Base-by-base conservation (phyloP, 495 filamentous ascomycete genomes). In the Aspergillus sclerotiicarbonarius region DNA sequence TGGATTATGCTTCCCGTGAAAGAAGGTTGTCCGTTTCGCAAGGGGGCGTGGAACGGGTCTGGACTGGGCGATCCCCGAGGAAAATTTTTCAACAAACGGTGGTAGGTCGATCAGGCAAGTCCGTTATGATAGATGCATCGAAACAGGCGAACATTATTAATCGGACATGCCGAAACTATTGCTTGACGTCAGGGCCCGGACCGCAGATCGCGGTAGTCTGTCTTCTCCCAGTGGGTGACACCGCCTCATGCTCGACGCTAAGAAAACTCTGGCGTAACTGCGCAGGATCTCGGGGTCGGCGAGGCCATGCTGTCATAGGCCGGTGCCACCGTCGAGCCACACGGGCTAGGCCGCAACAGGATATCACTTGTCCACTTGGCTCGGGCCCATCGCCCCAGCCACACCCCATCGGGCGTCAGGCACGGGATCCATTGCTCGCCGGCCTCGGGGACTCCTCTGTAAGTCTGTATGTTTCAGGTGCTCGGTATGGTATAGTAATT, bases 141-240 rank as follows among this genome's bases (percentile, higher is more conserved):
- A 47, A 35, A 41, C 41, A 30, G 33, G 44, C 31, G 16, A 18
- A 6, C 21, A 41, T 31, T 54, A 30, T 30, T 32, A 37, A 20
- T 55, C 60, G 60, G 60, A 33, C 44, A 58, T 45, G 60, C 55
- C 60, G 60, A 62, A 51, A 44, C 53, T 50, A 54, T 54, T 51
- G 45, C 20, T 30, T 48, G 48, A 47, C 9, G 43, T 8, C 45
- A 21, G 51, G 32, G 49, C 49, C 52, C 52, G 52, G 52, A 46
- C 52, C 30, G 56, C 56, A 58, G 56, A 53, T 58, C 56, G 33
- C 41, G 49, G 13, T 53, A 13, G 29, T 43, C 50, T 25, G 25
- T 25, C 53, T 31, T 45, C 39, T 44, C 39, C 18, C 20, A 29
- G 35, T 35, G 5, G 25, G 18, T 20, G 21, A 58, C 49, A 58